Evolutionary conservation across 2,329 filamentous ascomycete genomes (phyloP).

Genomic region (Botryotinia globosa): DNA sequence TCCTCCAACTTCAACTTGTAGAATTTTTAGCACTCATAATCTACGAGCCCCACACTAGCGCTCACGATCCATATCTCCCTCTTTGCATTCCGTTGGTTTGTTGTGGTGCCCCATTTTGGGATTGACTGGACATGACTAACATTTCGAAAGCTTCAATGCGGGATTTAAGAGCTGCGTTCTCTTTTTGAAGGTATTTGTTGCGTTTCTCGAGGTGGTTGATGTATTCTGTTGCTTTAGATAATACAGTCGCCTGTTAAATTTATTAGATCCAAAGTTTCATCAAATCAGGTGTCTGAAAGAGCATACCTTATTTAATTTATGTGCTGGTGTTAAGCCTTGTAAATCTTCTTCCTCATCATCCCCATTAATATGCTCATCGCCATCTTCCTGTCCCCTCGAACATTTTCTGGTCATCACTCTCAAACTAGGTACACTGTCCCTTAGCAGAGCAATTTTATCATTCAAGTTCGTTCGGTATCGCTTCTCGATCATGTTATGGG

Average conservation of each 20-base stretch:
- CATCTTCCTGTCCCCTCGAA: conserved; percentile 53
- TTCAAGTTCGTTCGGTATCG: conserved; percentile 80
- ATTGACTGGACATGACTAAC: conserved; percentile 62
- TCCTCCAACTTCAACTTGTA: not conserved
- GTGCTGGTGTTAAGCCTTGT: conserved; percentile 59
- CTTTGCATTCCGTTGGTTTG: conserved; percentile 14
- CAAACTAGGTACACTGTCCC: conserved; percentile 71
- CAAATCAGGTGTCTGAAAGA: not conserved
- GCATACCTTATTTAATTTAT: conserved; percentile 65
- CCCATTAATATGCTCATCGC: conserved; percentile 39
- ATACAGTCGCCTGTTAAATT: conserved; percentile 46
- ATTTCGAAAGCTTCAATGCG: conserved; percentile 76
- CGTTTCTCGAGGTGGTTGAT: conserved; percentile 90
- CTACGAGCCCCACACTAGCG: not conserved
- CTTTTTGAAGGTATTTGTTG: conserved; percentile 76
- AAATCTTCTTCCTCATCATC: conserved; percentile 45
- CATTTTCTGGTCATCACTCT: conserved; percentile 49
- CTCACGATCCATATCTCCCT: conserved; percentile 8
- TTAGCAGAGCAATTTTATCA: conserved; percentile 74
- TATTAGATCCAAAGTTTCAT: conserved; percentile 3
- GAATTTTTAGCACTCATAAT: not conserved
- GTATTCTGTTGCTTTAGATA: conserved; percentile 95
- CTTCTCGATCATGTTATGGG: conserved; percentile 85
- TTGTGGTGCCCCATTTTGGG: not conserved
- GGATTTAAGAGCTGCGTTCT: conserved; percentile 74